Evolutionary conservation across 768 basidiomycete genomes (phyloP), one percentile per base, ranked within the genome.

Genomic region (Naganishia randhawae): DNA sequence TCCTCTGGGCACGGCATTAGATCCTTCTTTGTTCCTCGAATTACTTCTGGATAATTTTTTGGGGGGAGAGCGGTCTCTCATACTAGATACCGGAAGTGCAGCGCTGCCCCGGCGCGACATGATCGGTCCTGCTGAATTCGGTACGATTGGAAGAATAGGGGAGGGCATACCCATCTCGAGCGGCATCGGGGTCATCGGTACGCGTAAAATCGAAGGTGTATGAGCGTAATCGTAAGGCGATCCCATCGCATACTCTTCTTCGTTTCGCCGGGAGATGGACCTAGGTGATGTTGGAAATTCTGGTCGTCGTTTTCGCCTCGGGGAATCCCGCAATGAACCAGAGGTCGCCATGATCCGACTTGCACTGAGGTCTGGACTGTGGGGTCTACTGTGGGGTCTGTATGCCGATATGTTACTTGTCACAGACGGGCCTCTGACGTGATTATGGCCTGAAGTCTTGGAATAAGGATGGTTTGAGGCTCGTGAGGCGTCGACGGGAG

Each of bases 211-310:
- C 22, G 66, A 52, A 9, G 66, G 66, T 10, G 66, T 67, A 13
- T 67, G 39, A 13, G 37, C 31, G 41, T 67, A 67, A 37, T 57
- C 54, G 16, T 41, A n/a, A 27, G 66, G 66, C 33, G 66, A 55
- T 8, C 32, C 27, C 31, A 50, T 22, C 5, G 27, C 29, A 22
- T 64, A 48, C 14, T 39, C 35, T 6, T 37, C 48, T 17, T 39
- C 65, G 19, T 53, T 31, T 1, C 41, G 41, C n/a, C 19, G 39
- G 11, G 32, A 53, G 25, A 42, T 57, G 10, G 33, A 31, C 33
- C 66, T 52, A n/a, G 66, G 66, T 9, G 66, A 67, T 1, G 66
- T 54, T 1, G 66, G 66, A 31, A 67, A 67, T n/a, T 52, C 66
- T 19, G 66, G 66, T 29, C 52, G 19, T 17, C 39, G 52, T 48